These are phyloP conservation scores for Dryas integrifolia DNA, from an alignment of 331 rosid species.

Conservation along the genomic window DNA sequence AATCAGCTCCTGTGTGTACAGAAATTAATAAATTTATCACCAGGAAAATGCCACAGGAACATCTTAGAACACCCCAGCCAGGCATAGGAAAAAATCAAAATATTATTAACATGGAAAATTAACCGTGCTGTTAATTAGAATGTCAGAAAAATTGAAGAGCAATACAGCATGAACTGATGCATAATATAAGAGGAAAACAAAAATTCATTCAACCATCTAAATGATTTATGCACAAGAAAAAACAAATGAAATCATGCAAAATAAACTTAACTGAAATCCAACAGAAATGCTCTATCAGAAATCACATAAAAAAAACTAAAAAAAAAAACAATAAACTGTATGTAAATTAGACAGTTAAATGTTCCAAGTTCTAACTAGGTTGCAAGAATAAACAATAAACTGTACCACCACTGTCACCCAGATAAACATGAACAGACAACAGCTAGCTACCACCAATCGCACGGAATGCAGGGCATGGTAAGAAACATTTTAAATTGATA, in stretches of 20 bases:
- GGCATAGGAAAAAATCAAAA: not conserved
- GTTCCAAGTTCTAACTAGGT: not conserved
- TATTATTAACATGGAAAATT: not conserved
- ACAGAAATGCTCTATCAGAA: not conserved
- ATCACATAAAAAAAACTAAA: not conserved
- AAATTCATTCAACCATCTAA: not conserved
- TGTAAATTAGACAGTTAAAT: not conserved
- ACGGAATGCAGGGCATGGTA: not conserved
- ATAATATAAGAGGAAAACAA: not conserved
- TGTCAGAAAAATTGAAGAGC: not conserved
- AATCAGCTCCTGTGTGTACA: not conserved
- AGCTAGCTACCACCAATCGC: not conserved
- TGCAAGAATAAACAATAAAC: constrained; percentile 4
- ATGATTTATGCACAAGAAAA: constrained; percentile 1
- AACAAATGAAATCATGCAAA: not conserved
- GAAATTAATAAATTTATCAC: not conserved
- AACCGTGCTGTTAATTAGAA: not conserved
- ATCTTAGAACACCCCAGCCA: not conserved
- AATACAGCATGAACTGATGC: not conserved
- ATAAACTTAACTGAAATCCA: not conserved
- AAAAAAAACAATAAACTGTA: not conserved
- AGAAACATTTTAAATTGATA: not conserved
- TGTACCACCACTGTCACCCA: not conserved
- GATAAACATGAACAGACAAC: not conserved
- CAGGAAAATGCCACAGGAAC: not conserved